These are phyloP conservation scores for Candida chauliodis DNA, from an alignment of 805 yeast species.

Conservation along the genomic window DNA sequence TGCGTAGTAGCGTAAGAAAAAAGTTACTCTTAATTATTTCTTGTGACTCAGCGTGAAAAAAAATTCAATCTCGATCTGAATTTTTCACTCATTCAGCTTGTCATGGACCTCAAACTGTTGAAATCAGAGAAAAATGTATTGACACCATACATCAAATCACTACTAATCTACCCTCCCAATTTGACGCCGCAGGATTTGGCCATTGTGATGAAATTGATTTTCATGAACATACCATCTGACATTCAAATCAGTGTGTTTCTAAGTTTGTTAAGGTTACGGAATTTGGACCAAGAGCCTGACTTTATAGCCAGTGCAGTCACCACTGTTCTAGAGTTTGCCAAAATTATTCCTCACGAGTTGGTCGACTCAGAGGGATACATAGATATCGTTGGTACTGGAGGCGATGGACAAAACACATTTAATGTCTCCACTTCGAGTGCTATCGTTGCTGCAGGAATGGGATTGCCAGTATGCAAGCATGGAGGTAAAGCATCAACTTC, in stretches of 20 bases:
- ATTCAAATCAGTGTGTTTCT: slow-evolving; percentile 77
- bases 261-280: slow-evolving; percentile 68
- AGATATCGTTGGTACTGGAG: slow-evolving; percentile 98
- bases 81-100: too few relatives aligned
- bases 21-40: too few relatives aligned
- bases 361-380: slow-evolving; percentile 53
- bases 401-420: slow-evolving; percentile 96
- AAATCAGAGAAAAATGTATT: slow-evolving; percentile 23
- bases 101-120: neutral
- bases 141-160: slow-evolving; percentile 62
- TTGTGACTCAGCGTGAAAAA: neutral
- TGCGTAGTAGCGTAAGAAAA: too few relatives aligned
- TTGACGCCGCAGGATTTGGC: slow-evolving; percentile 64
- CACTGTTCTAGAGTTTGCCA: slow-evolving; percentile 66
- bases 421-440: slow-evolving; percentile 95
- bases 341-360: slow-evolving; percentile 42
- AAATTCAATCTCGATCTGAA: neutral
- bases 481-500: slow-evolving; percentile 98
- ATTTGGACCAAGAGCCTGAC: slow-evolving; percentile 76
- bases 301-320: slow-evolving; percentile 83
- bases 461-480: slow-evolving; percentile 80
- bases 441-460: slow-evolving; percentile 89
- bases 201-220: slow-evolving; percentile 56
- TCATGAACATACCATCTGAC: slow-evolving; percentile 59
- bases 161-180: slow-evolving; percentile 57